A percentile compares a stretch with the other conserved stretches of the same genome.
These are phyloP conservation scores for Phialophora verrucosa DNA, from an alignment of 2,329 filamentous ascomycete genomes.

Conservation along the genomic window DNA sequence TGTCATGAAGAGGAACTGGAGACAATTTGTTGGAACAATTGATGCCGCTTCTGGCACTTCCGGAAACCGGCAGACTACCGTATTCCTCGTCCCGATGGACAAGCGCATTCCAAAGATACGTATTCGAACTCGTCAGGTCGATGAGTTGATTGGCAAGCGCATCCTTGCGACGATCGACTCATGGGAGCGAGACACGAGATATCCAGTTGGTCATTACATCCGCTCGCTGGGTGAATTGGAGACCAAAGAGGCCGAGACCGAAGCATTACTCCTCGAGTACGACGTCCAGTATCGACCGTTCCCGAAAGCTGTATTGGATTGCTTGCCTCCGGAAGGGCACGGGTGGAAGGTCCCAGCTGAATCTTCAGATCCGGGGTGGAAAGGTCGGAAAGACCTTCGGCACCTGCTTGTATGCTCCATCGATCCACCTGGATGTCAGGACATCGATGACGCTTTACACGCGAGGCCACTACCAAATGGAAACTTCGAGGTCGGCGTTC, in stretches of 20 bases:
- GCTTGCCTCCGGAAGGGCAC: constrained; percentile 86
- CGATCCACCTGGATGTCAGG: constrained; percentile 92
- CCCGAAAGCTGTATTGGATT: constrained; percentile 92
- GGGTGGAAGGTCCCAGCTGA: constrained; percentile 89
- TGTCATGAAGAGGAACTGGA: constrained; percentile 93
- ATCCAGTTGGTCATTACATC: constrained; percentile 92
- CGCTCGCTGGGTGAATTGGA: constrained; percentile 91
- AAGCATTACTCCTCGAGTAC: constrained; percentile 90
- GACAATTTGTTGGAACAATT: constrained; percentile 95
- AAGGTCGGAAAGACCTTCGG: constrained; percentile 79
- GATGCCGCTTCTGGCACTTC: constrained; percentile 73
- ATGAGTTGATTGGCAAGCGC: constrained; percentile 86
- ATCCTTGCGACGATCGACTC: constrained; percentile 91
- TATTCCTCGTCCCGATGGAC: constrained; percentile 97
- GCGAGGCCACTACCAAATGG: constrained; percentile 84
- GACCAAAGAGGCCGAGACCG: constrained; percentile 96
- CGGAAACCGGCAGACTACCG: constrained; percentile 84
- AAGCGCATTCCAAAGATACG: constrained; percentile 97
- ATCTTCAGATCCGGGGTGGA: constrained; percentile 83
- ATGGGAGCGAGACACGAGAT: constrained; percentile 91
- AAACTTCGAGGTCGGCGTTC: constrained; percentile 93
- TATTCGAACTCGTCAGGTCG: constrained; percentile 86
- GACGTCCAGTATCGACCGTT: constrained; percentile 98
- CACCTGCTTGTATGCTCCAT: constrained; percentile 94
- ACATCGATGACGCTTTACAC: constrained; percentile 97